Conservation (phyloP, 345 rosid genomes). For the Corchorus capsularis region DNA sequence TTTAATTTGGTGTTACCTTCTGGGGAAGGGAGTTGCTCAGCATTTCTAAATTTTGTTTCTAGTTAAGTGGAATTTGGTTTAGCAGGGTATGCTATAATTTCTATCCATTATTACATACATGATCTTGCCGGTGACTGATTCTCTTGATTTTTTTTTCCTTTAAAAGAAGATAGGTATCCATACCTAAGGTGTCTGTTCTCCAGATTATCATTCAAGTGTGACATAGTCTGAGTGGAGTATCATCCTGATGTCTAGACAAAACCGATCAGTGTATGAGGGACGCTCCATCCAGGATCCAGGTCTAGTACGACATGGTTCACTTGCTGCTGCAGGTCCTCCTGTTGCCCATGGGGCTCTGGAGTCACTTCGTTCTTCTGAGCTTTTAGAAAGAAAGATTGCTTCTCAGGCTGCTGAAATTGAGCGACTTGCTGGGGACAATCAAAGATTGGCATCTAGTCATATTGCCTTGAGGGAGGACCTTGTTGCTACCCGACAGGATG, state of each 20-base stretch:
- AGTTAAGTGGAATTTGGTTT: not conserved
- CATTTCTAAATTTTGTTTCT: not conserved
- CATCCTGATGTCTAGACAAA: constrained; percentile 12
- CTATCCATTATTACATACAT: not conserved
- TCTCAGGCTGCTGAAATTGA: constrained; percentile 82
- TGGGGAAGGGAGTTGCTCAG: not conserved
- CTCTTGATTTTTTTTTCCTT: not conserved
- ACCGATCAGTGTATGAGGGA: constrained; percentile 6
- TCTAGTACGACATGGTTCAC: constrained; percentile 43
- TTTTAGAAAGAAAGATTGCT: constrained; percentile 65
- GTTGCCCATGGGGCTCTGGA: constrained; percentile 29
- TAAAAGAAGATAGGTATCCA: not conserved
- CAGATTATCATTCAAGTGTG: constrained; percentile 8
- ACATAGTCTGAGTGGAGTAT: constrained; percentile 3
- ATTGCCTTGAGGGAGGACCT: constrained; percentile 62
- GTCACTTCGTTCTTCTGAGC: constrained; percentile 41
- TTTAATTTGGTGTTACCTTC: not conserved
- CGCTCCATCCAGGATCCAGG: constrained; percentile 32
- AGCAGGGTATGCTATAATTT: not conserved
- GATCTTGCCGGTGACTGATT: constrained; percentile 2
- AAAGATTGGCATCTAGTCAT: constrained; percentile 55
- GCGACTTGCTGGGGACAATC: constrained; percentile 61
- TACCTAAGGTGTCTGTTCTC: not conserved
- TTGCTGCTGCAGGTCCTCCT: constrained; percentile 28
- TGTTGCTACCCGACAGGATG: constrained; percentile 55